Conservation (phyloP, 305 asterid genomes). For the Fraxinus sp. region DNA sequence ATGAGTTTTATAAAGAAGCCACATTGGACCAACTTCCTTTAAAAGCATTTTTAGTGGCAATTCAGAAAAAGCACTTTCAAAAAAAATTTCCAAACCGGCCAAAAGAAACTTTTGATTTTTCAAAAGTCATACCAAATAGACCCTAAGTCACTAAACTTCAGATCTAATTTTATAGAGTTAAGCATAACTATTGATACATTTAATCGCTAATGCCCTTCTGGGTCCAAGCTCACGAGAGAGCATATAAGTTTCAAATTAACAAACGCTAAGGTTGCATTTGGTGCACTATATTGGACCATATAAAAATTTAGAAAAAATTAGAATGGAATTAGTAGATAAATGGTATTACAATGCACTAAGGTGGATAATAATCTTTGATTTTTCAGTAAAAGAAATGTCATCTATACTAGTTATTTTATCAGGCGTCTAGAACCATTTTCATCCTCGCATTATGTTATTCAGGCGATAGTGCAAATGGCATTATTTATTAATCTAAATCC, state of each 20-base stretch:
- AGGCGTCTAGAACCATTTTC: neutral
- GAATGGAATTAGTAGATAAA: neutral
- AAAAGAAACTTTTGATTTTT: neutral
- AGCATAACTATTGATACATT: neutral
- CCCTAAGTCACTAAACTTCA: neutral
- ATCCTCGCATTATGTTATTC: neutral
- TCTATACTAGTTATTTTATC: neutral
- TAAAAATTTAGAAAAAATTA: neutral
- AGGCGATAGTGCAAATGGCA: neutral
- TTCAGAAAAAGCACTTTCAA: neutral
- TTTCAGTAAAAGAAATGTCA: neutral
- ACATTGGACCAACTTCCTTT: neutral
- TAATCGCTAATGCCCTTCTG: constrained; percentile 5
- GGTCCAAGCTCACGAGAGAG: constrained; percentile 2
- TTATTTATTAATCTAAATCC: neutral
- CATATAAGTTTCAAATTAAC: neutral
- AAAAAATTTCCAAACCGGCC: neutral
- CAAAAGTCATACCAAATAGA: neutral
- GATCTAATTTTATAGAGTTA: neutral
- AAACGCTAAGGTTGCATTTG: neutral
- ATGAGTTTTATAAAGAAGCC: neutral
- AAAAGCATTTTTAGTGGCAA: neutral
- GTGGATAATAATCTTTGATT: neutral
- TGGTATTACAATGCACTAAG: neutral
- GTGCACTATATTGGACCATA: neutral